These are phyloP conservation scores for Aspergillus sergii DNA, from an alignment of 2,329 filamentous ascomycete species.

Conservation along the genomic window DNA sequence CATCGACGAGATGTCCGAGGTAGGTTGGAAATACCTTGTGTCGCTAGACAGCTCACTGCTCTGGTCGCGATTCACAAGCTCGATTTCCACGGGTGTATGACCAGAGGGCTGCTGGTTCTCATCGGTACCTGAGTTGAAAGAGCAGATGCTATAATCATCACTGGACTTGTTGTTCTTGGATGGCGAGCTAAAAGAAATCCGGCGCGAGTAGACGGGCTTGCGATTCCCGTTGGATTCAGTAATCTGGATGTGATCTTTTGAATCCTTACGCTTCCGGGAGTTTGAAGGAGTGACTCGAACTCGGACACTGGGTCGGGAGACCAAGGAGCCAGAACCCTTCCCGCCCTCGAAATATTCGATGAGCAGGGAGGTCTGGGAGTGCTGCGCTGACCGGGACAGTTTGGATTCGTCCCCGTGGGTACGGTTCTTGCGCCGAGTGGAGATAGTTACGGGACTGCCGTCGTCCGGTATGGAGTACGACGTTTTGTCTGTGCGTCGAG, in stretches of 20 bases:
- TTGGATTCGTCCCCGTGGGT: constrained; percentile 60
- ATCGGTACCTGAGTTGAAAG: constrained; percentile 76
- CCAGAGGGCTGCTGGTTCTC: constrained; percentile 74
- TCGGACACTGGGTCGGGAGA: constrained; percentile 78
- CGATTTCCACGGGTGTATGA: constrained; percentile 78
- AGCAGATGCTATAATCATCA: constrained; percentile 70
- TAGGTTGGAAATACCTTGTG: constrained; percentile 65
- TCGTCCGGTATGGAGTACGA: constrained; percentile 55
- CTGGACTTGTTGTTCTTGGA: constrained; percentile 43
- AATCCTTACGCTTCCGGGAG: constrained; percentile 55
- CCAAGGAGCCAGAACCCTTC: constrained; percentile 57
- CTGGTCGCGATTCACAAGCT: constrained; percentile 71
- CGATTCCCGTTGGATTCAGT: constrained; percentile 76
- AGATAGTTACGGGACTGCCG: constrained; percentile 83
- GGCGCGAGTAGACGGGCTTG: constrained; percentile 69
- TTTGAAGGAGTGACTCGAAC: constrained; percentile 78
- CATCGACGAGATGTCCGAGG: constrained; percentile 86
- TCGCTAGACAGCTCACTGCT: constrained; percentile 68
- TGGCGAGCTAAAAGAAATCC: constrained; percentile 62
- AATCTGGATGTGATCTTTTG: constrained; percentile 79
- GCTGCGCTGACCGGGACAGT: constrained; percentile 55
- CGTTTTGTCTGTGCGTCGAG: constrained; percentile 53
- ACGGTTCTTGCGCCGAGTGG: constrained; percentile 59
- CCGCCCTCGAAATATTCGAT: constrained; percentile 94
- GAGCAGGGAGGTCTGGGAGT: constrained; percentile 84